Conservation (phyloP, 768 basidiomycete genomes). For the Candolleomyces efflorescens region DNA sequence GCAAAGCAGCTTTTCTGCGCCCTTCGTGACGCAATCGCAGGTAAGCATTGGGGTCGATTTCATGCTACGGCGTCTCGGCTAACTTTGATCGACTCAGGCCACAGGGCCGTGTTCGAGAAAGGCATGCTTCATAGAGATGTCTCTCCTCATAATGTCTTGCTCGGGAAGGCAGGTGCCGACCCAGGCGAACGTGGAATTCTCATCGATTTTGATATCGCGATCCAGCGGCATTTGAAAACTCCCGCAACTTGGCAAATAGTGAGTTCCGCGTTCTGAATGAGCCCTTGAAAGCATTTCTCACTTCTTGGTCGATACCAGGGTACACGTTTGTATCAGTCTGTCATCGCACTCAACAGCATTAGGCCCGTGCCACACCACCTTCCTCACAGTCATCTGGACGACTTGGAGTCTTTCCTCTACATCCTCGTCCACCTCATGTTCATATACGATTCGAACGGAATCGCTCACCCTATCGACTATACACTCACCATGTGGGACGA, state of each 20-base stretch:
- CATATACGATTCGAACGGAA: slow-evolving; percentile 23
- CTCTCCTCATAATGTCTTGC: slow-evolving; percentile 10
- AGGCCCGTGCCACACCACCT: background rate
- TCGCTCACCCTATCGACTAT: too few relatives aligned
- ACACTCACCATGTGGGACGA: too few relatives aligned
- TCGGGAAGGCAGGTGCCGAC: background rate
- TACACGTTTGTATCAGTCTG: background rate
- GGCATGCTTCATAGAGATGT: slow-evolving; percentile 13
- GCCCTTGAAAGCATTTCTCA: background rate
- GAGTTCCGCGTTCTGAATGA: background rate
- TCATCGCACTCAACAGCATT: background rate
- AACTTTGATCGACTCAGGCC: too few relatives aligned
- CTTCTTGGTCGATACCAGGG: background rate
- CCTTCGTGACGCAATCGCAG: slow-evolving; percentile 1
- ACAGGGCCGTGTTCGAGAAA: background rate
- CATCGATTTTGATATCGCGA: slow-evolving; percentile 9
- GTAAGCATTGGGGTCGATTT: too few relatives aligned
- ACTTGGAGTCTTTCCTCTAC: background rate
- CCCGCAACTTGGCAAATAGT: background rate
- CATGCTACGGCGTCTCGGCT: too few relatives aligned
- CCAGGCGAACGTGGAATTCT: slow-evolving; percentile 7
- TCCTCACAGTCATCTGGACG: background rate
- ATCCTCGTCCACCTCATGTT: background rate
- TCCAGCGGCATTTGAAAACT: background rate
- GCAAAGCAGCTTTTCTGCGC: slow-evolving; percentile 5